These are phyloP conservation scores for Geosmithia flava DNA, from an alignment of 2,329 filamentous ascomycete genomes.

Conservation along the genomic window DNA sequence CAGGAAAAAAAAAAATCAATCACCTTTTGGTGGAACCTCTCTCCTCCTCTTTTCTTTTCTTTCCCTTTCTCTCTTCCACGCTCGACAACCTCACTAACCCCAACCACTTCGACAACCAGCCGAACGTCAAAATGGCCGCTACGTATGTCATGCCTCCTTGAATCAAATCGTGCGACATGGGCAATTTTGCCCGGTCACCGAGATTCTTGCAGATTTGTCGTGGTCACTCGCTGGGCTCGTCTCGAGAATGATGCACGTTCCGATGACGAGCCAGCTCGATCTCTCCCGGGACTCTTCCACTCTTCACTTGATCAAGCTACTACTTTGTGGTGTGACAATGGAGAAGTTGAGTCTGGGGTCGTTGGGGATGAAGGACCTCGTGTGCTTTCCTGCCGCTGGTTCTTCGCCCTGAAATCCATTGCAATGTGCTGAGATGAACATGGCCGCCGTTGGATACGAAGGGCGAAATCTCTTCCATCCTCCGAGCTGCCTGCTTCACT, in stretches of 20 bases:
- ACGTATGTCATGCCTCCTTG: slow-evolving; percentile 40
- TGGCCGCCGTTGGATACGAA: neutral
- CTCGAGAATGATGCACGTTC: slow-evolving; percentile 11
- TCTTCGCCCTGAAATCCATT: slow-evolving; percentile 71
- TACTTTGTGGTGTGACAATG: slow-evolving; percentile 31
- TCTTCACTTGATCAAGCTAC: slow-evolving; percentile 38
- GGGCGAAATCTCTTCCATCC: neutral
- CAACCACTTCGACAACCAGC: slow-evolving; percentile 1
- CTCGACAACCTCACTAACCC: neutral
- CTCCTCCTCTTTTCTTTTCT: neutral
- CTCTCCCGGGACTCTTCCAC: slow-evolving; percentile 45
- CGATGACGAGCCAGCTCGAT: slow-evolving; percentile 59
- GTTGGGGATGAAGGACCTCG: slow-evolving; percentile 60
- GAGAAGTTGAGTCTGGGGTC: slow-evolving; percentile 54
- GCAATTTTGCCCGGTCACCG: slow-evolving; percentile 32
- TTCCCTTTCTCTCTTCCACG: neutral
- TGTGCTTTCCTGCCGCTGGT: slow-evolving; percentile 1
- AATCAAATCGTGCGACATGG: slow-evolving; percentile 17
- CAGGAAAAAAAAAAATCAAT: slow-evolving; percentile 7
- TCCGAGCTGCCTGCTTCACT: neutral
- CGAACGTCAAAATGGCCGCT: slow-evolving; percentile 25
- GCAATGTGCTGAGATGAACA: slow-evolving; percentile 24
- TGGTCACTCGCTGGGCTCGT: slow-evolving; percentile 67
- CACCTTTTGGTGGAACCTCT: neutral
- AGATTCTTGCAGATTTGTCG: slow-evolving; percentile 56